A percentile compares a stretch with the other conserved stretches of the same genome.
These are phyloP conservation scores for Aspergillus carlsbadensis DNA, from an alignment of 495 filamentous ascomycete genomes.

Conservation along the genomic window DNA sequence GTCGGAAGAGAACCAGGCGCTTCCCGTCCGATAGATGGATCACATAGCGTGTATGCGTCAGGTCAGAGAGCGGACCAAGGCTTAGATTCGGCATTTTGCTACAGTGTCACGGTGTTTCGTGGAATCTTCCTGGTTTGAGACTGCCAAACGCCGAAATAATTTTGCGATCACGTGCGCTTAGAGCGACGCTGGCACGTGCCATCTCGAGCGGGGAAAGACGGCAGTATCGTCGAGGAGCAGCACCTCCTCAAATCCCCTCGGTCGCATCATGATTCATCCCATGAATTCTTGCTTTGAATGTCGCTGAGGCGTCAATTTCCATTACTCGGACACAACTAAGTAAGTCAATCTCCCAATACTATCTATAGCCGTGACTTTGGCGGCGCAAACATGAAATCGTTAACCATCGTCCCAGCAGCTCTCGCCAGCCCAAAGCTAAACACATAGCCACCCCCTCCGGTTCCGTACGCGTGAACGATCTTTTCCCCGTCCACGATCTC, in stretches of 20 bases:
- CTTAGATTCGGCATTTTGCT: conserved; percentile 1
- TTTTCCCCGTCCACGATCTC: conserved; percentile 19
- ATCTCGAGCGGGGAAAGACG: not conserved
- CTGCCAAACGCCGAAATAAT: not conserved
- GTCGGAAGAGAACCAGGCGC: conserved; percentile 50
- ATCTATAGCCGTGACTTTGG: not conserved
- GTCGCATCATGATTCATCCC: not conserved
- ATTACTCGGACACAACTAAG: no score
- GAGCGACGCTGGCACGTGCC: not conserved
- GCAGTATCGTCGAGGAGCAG: not conserved
- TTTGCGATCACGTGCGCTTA: not conserved
- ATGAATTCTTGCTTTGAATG: not conserved
- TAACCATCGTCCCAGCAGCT: conserved; percentile 1
- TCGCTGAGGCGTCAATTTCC: no score
- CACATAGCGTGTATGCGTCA: conserved; percentile 48
- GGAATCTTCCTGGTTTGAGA: not conserved
- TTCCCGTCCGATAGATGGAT: conserved; percentile 49
- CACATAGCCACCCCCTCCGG: conserved; percentile 28
- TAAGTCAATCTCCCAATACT: not conserved
- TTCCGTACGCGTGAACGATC: conserved; percentile 36
- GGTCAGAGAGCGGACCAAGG: conserved; percentile 10
- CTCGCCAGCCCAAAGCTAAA: conserved; percentile 29
- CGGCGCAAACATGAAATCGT: not conserved
- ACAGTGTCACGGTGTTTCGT: not conserved
- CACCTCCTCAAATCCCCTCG: no score